These are phyloP conservation scores for Asterochloris sp. DNA, from an alignment of 139 green algal species.

Conservation along the genomic window DNA sequence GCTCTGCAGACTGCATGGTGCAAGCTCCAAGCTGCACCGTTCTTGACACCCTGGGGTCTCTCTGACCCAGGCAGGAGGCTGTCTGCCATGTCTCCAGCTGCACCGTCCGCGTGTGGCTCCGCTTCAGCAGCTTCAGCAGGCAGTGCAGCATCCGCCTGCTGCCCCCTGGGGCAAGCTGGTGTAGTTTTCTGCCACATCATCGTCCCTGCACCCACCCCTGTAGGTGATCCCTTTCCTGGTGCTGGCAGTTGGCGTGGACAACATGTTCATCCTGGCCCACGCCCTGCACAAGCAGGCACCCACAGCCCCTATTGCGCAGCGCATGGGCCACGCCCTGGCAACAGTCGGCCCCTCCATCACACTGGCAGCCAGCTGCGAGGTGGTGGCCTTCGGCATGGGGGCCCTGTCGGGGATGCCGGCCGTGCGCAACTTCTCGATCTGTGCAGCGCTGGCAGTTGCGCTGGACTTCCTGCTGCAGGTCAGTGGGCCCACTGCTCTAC, in stretches of 20 bases:
- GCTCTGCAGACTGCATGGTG: no score
- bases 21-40: no score
- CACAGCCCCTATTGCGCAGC: slow-evolving; percentile 41
- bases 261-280: slow-evolving; percentile 92
- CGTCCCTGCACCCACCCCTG: neutral
- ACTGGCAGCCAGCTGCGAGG: slow-evolving; percentile 68
- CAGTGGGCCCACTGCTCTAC: neutral
- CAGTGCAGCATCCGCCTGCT: no score
- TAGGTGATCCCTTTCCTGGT: slow-evolving; percentile 90
- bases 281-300: slow-evolving; percentile 57
- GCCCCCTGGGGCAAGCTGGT: no score
- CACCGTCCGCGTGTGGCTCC: no score
- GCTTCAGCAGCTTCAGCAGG: no score
- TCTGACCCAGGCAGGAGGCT: no score
- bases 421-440: slow-evolving; percentile 81
- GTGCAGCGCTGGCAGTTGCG: slow-evolving; percentile 70
- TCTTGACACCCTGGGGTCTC: no score
- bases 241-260: slow-evolving; percentile 91
- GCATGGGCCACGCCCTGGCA: slow-evolving; percentile 66
- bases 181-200: no score
- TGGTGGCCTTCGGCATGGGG: slow-evolving; percentile 72
- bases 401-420: slow-evolving; percentile 79
- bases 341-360: slow-evolving; percentile 81
- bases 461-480: slow-evolving; percentile 86
- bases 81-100: no score